Conservation (phyloP, 2,329 filamentous ascomycete species). For the Domatiomyces globalis region DNA sequence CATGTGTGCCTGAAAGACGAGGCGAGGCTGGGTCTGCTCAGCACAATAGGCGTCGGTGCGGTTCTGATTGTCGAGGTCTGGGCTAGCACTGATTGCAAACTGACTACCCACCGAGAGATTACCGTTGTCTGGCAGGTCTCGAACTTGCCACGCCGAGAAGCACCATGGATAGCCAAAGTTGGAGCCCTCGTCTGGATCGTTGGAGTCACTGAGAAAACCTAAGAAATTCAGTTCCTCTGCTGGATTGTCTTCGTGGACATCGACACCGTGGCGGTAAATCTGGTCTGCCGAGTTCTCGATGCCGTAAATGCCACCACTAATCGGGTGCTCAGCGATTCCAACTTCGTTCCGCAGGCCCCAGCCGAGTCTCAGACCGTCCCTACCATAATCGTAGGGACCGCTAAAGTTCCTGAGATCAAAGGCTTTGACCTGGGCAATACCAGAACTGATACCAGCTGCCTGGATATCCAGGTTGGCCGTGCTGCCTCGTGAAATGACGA, state of each 20-base stretch:
- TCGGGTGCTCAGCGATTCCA: constrained; percentile 44
- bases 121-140: constrained; percentile 34
- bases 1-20: constrained; percentile 53
- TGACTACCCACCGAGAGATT: constrained; percentile 34
- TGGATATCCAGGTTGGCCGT: constrained; percentile 46
- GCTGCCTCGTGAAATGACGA: constrained; percentile 55
- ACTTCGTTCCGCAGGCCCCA: constrained; percentile 64
- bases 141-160: constrained; percentile 50
- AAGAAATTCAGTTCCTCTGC: constrained; percentile 63
- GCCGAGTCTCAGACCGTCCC: constrained; percentile 37
- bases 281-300: constrained; percentile 62
- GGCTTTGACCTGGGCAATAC: constrained; percentile 53
- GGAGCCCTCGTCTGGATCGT: constrained; percentile 27
- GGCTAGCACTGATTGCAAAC: constrained; percentile 32
- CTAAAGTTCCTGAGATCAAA: constrained; percentile 39
- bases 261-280: constrained; percentile 41
- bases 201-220: constrained; percentile 44
- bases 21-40: constrained; percentile 31
- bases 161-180: constrained; percentile 59
- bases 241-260: constrained; percentile 55
- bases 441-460: constrained; percentile 39
- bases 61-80: constrained; percentile 32
- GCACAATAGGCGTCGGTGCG: constrained; percentile 31
- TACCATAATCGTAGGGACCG: constrained; percentile 34
- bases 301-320: constrained; percentile 35